These are phyloP conservation scores for Solanum hybrid DNA, from an alignment of 305 asterid species.

Conservation along the genomic window DNA sequence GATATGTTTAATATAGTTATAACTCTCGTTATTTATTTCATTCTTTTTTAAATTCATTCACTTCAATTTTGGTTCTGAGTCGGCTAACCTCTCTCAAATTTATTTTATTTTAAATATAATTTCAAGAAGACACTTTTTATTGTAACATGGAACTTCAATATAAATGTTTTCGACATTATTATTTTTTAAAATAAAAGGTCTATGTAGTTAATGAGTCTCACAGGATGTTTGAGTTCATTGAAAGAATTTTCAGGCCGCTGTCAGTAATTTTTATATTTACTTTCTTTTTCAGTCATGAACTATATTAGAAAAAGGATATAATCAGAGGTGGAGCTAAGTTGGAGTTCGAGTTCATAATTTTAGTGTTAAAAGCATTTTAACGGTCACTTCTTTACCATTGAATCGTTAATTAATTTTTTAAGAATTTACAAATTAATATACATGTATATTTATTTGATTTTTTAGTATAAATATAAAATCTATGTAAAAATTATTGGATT, in stretches of 20 bases:
- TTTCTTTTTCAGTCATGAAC: not conserved
- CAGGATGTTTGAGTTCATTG: not conserved
- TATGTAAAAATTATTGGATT: too few relatives aligned
- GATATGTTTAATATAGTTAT: not conserved
- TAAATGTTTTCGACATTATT: too few relatives aligned
- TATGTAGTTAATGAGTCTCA: not conserved
- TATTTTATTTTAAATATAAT: too few relatives aligned
- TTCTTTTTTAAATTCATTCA: not conserved
- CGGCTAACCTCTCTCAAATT: not conserved
- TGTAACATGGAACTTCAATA: not conserved
- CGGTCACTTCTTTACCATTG: too few relatives aligned
- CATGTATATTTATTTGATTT: too few relatives aligned
- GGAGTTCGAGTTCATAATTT: rapidly evolving
- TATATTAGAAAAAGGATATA: not conserved
- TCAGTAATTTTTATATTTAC: not conserved
- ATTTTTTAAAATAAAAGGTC: too few relatives aligned
- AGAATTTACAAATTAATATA: rapidly evolving
- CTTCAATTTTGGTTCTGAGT: not conserved
- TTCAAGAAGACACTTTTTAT: too few relatives aligned
- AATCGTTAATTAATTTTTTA: too few relatives aligned
- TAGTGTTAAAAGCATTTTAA: not conserved
- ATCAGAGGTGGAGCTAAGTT: not conserved
- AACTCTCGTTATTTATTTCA: too few relatives aligned
- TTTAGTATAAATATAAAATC: too few relatives aligned
- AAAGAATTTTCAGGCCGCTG: not conserved